Evolutionary conservation across 2,329 filamentous ascomycete species (phyloP).

Genomic region (Ilyonectria sp.): DNA sequence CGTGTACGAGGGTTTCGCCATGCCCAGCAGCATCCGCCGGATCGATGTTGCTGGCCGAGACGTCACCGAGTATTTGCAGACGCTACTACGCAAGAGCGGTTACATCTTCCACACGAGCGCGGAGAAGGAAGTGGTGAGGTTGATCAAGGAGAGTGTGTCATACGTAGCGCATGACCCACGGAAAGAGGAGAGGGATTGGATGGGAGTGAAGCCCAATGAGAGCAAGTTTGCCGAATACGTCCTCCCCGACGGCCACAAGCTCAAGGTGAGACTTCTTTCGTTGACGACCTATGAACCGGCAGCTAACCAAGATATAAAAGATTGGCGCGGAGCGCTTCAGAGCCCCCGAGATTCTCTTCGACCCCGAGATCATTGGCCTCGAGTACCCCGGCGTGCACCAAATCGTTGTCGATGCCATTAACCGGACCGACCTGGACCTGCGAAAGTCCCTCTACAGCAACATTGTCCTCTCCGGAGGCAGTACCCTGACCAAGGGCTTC

Average conservation of each 20-base stretch:
- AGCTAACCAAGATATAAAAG: slow-evolving; percentile 59
- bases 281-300: neutral
- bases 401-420: slow-evolving; percentile 97
- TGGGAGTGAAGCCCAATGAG: slow-evolving; percentile 81
- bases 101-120: slow-evolving; percentile 98
- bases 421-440: slow-evolving; percentile 93
- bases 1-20: slow-evolving; percentile 97
- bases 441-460: slow-evolving; percentile 95
- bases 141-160: slow-evolving; percentile 95
- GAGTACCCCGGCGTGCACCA: slow-evolving; percentile 98
- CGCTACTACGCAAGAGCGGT: slow-evolving; percentile 90
- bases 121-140: slow-evolving; percentile 97
- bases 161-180: slow-evolving; percentile 93
- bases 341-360: slow-evolving; percentile 96
- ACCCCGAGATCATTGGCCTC: slow-evolving; percentile 93
- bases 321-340: slow-evolving; percentile 95
- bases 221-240: slow-evolving; percentile 89
- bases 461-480: slow-evolving; percentile 96
- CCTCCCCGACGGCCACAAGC: slow-evolving; percentile 91
- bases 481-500: slow-evolving; percentile 96
- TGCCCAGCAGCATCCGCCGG: slow-evolving; percentile 93
- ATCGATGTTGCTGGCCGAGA: slow-evolving; percentile 98
- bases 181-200: slow-evolving; percentile 97
- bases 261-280: slow-evolving; percentile 76
- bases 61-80: slow-evolving; percentile 95